Conservation (phyloP, 1,139 yeast genomes). For the Diutina scorzettiae region DNA sequence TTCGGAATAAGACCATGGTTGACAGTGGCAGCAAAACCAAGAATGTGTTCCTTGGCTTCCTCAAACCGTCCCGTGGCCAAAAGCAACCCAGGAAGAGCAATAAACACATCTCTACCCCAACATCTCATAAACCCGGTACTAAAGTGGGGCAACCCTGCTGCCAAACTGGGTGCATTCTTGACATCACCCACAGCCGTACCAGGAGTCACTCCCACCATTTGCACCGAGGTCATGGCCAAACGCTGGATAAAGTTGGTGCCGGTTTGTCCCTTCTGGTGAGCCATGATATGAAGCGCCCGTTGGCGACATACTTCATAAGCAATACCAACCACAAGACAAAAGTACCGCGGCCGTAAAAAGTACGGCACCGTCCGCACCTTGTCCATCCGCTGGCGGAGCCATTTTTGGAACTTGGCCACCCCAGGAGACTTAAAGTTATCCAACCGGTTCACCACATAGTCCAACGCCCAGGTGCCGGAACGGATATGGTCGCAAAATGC, state of each 20-base stretch:
- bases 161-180: conserved; percentile 58
- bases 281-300: conserved; percentile 40
- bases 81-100: conserved; percentile 72
- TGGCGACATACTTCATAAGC: conserved; percentile 74
- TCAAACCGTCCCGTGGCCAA: conserved; percentile 67
- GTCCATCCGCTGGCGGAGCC: conserved; percentile 62
- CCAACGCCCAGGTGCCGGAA: conserved; percentile 83
- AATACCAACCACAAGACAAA: conserved; percentile 66
- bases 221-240: conserved; percentile 72
- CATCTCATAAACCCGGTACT: conserved; percentile 87
- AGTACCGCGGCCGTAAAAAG: conserved; percentile 76
- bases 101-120: conserved; percentile 97
- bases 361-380: conserved; percentile 59
- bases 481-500: conserved; percentile 74
- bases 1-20: conserved; percentile 95
- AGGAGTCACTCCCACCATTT: conserved; percentile 70
- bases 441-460: conserved; percentile 55
- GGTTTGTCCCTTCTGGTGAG: conserved; percentile 7
- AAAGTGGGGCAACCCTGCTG: conserved; percentile 96
- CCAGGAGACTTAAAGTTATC: conserved; percentile 40
- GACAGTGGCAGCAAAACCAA: conserved; percentile 81
- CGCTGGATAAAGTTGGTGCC: conserved; percentile 70
- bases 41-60: conserved; percentile 70
- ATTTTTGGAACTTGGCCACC: conserved; percentile 41
- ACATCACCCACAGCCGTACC: conserved; percentile 68